Evolutionary conservation across 1,284 basidiomycete species (phyloP).

Genomic region (Tilletia walkeri): DNA sequence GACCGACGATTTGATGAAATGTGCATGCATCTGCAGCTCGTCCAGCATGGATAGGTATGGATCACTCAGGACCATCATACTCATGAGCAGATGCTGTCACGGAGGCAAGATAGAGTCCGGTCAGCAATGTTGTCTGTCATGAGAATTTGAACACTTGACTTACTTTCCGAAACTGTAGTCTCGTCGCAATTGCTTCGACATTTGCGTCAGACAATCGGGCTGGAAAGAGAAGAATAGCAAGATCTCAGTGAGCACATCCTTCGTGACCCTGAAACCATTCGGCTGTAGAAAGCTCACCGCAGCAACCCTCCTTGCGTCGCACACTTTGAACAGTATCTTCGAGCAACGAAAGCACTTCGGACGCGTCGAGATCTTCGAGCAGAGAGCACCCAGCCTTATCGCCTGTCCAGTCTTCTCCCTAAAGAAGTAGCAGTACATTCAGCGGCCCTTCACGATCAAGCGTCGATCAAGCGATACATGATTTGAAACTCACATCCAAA

Average conservation of each 20-base stretch:
- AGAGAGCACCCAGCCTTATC: conserved; percentile 80
- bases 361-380: conserved; percentile 68
- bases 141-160: background rate
- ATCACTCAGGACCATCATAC: background rate
- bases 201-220: background rate
- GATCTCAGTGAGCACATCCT: no score
- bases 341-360: conserved; percentile 64
- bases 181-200: conserved; percentile 24
- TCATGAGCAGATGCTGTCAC: conserved; percentile 12
- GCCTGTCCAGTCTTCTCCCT: conserved; percentile 83
- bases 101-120: background rate
- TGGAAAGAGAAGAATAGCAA: background rate
- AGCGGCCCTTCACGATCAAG: no score
- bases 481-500: conserved; percentile 3
- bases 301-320: conserved; percentile 53
- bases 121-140: background rate
- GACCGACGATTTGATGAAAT: conserved; percentile 2
- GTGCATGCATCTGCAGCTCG: conserved; percentile 30
- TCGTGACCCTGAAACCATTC: background rate
- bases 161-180: conserved; percentile 30
- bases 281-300: conserved; percentile 38
- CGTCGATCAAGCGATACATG: no score
- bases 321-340: conserved; percentile 65
- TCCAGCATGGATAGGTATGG: background rate
- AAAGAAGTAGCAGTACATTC: background rate